Conservation (phyloP, 2,329 filamentous ascomycete genomes). For the Diaporthe sp. region DNA sequence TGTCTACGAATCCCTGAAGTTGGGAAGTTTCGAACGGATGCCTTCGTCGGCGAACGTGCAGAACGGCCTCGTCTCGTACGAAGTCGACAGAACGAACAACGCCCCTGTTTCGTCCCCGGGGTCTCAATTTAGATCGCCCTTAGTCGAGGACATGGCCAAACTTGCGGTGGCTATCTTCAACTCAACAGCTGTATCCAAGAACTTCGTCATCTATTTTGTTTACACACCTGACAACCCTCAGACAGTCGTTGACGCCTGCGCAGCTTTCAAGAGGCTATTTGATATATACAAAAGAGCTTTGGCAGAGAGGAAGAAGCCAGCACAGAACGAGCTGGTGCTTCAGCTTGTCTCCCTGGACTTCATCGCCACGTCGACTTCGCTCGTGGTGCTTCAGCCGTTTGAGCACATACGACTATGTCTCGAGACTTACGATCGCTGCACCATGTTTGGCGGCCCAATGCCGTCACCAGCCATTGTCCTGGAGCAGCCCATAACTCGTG, state of each 20-base stretch:
- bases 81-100: constrained; percentile 59
- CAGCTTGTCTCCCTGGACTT: constrained; percentile 79
- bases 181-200: constrained; percentile 61
- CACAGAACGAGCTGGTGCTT: constrained; percentile 77
- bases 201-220: constrained; percentile 82
- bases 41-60: constrained; percentile 52
- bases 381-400: constrained; percentile 72
- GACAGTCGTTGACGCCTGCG: constrained; percentile 77
- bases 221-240: constrained; percentile 74
- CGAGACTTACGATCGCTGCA: constrained; percentile 83
- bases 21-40: constrained; percentile 74
- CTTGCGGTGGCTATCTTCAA: constrained; percentile 61
- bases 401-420: constrained; percentile 75
- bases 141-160: constrained; percentile 62
- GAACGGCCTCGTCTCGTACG: constrained; percentile 63
- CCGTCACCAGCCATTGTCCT: constrained; percentile 80
- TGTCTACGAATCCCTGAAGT: constrained; percentile 79
- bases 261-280: constrained; percentile 79
- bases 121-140: constrained; percentile 58
- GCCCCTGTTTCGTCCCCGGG: constrained; percentile 55
- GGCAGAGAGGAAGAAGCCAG: constrained; percentile 60
- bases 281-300: constrained; percentile 70
- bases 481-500: constrained; percentile 76
- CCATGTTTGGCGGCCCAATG: constrained; percentile 65
- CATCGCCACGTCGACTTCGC: constrained; percentile 72